Evolutionary conservation across 2,329 filamentous ascomycete species (phyloP).

Genomic region (Emergomyces africanus): DNA sequence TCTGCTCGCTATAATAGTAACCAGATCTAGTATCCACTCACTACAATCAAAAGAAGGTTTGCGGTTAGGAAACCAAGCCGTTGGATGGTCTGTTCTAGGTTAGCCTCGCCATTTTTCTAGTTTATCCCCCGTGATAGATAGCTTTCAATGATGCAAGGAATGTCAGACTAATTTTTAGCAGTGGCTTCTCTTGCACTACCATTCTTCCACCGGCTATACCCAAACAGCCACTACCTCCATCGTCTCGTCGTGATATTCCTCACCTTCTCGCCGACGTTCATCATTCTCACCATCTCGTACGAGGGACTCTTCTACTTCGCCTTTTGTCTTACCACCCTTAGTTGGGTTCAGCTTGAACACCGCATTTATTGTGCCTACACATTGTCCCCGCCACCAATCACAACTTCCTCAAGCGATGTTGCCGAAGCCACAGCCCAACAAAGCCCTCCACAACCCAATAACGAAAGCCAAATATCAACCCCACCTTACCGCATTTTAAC

Average conservation of each 20-base stretch:
- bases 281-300: constrained; percentile 94
- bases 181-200: constrained; percentile 66
- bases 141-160: constrained; percentile 9
- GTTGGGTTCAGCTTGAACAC: constrained; percentile 89
- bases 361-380: constrained; percentile 47
- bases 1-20: constrained; percentile 70
- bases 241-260: constrained; percentile 80
- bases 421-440: constrained; percentile 11
- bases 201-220: constrained; percentile 64
- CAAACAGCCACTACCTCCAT: constrained; percentile 81
- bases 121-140: not conserved
- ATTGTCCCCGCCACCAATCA: constrained; percentile 10
- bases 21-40: constrained; percentile 70
- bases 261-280: constrained; percentile 82
- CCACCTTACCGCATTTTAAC: constrained; percentile 52
- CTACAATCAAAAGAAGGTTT: constrained; percentile 75
- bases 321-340: constrained; percentile 68
- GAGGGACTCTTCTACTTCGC: constrained; percentile 92
- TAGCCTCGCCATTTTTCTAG: constrained; percentile 21
- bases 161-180: constrained; percentile 21
- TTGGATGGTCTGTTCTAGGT: constrained; percentile 73
- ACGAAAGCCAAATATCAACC: constrained; percentile 9
- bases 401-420: constrained; percentile 3
- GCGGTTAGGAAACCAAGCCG: constrained; percentile 72
- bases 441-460: constrained; percentile 11